These are phyloP conservation scores for Boletellus ananiceps DNA, from an alignment of 768 basidiomycete genomes.

Conservation along the genomic window DNA sequence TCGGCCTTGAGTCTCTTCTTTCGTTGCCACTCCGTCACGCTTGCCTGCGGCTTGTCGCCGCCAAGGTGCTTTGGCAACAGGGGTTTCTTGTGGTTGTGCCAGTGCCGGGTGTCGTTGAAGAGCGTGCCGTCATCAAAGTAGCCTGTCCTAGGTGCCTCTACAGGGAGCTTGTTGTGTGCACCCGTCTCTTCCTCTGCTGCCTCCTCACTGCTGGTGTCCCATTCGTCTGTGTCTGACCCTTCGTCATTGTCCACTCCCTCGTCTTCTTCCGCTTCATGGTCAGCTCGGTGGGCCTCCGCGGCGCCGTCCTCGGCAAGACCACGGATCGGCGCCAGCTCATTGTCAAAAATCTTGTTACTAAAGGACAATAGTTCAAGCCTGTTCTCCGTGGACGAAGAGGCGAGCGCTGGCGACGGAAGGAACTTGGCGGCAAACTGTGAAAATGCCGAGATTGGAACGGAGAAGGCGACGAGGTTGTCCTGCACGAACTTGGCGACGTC, in stretches of 20 bases:
- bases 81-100: constrained; percentile 49
- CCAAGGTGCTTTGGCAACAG: constrained; percentile 54
- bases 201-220: constrained; percentile 19
- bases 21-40: constrained; percentile 34
- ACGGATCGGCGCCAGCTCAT: constrained; percentile 35
- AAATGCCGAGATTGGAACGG: constrained; percentile 18
- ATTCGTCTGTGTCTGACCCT: constrained; percentile 17
- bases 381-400: not conserved
- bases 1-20: constrained; percentile 36
- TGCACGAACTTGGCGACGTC: constrained; percentile 22
- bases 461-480: constrained; percentile 18
- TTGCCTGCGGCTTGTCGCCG: constrained; percentile 35
- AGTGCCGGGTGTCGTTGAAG: constrained; percentile 53
- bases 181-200: constrained; percentile 9
- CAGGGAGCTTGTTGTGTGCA: not conserved
- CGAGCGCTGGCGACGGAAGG: constrained; percentile 6
- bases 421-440: constrained; percentile 17
- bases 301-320: constrained; percentile 2
- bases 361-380: constrained; percentile 35
- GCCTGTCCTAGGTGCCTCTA: not conserved
- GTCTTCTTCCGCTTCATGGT: no score
- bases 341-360: constrained; percentile 39
- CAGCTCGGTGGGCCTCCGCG: no score
- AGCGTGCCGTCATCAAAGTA: constrained; percentile 38
- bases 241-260: constrained; percentile 16